Percentiles rank a stretch among this genome's conserved stretches.
These are phyloP conservation scores for Aspergillus sclerotiicarbonarius DNA, from an alignment of 495 filamentous ascomycete species.

Conservation along the genomic window DNA sequence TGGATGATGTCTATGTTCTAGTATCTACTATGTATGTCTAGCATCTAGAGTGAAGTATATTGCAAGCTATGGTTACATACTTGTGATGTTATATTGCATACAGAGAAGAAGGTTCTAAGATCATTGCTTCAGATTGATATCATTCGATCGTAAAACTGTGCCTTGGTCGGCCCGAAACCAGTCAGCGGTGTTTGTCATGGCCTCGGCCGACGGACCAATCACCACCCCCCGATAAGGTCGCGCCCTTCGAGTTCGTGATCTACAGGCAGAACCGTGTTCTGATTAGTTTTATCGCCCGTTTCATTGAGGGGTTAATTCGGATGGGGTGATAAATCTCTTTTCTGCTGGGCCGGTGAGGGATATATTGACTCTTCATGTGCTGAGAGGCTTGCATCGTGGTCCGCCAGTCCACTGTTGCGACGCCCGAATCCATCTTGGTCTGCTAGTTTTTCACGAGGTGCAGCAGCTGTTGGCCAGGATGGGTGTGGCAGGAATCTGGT, in stretches of 20 bases:
- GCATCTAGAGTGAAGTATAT: too few species aligned
- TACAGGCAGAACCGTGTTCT: conserved; percentile 5
- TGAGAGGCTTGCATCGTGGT: background rate
- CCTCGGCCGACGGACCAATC: conserved; percentile 25
- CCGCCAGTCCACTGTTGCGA: background rate
- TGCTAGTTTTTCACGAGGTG: too few species aligned
- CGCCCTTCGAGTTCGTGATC: conserved; percentile 6
- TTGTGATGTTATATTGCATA: too few species aligned
- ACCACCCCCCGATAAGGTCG: conserved; percentile 31
- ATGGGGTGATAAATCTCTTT: background rate
- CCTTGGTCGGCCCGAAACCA: conserved; percentile 16
- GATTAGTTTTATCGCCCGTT: conserved; percentile 1
- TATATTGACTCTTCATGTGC: background rate
- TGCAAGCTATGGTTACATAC: too few species aligned
- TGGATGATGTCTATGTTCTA: too few species aligned
- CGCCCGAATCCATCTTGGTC: too few species aligned
- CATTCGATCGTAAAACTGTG: too few species aligned
- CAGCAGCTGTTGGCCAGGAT: too few species aligned
- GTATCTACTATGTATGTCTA: too few species aligned
- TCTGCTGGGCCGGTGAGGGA: conserved; percentile 1
- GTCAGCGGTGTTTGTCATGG: conserved; percentile 43
- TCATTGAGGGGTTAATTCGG: background rate
- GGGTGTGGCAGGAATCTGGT: too few species aligned
- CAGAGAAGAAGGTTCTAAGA: too few species aligned
- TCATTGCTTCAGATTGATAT: too few species aligned